Percentiles rank a stretch among this genome's conserved stretches.
Evolutionary conservation across 768 basidiomycete species (phyloP).

Genomic region (Lactarius deliciosus): DNA sequence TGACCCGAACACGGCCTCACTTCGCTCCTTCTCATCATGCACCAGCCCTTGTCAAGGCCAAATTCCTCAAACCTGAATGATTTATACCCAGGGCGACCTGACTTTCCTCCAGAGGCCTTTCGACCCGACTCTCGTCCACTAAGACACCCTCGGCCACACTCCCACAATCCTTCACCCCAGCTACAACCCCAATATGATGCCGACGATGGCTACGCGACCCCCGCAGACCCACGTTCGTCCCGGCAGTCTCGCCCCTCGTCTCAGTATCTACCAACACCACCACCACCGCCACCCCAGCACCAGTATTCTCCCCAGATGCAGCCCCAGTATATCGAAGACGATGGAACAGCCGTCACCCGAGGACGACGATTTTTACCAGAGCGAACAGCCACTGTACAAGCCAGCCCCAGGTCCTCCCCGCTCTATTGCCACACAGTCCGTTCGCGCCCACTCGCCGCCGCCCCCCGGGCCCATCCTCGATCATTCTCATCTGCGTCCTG

Average conservation of each 20-base stretch:
- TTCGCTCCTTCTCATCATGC: conserved; percentile 15
- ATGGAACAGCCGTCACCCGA: conserved; percentile 25
- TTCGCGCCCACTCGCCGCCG: conserved; percentile 69
- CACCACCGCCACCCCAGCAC: not conserved
- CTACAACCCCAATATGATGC: conserved; percentile 17
- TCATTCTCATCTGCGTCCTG: conserved; percentile 90
- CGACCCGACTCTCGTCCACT: conserved; percentile 7
- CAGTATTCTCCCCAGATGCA: conserved; percentile 26
- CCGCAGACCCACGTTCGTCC: conserved; percentile 18
- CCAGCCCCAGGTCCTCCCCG: conserved; percentile 22
- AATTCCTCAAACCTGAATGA: conserved; percentile 22
- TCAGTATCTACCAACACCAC: conserved; percentile 13
- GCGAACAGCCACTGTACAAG: conserved; percentile 13
- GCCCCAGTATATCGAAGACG: conserved; percentile 27
- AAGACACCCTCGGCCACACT: conserved; percentile 8
- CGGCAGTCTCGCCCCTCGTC: conserved; percentile 24
- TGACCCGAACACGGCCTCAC: conserved; percentile 1
- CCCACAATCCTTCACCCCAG: conserved; percentile 15
- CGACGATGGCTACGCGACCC: conserved; percentile 13
- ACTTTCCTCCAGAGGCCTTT: not conserved
- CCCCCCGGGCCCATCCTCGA: conserved; percentile 72
- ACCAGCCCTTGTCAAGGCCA: conserved; percentile 18
- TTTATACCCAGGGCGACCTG: conserved; percentile 3
- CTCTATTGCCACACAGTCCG: conserved; percentile 53
- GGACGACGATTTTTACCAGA: conserved; percentile 30